A percentile compares a stretch with the other conserved stretches of the same genome.
Evolutionary conservation across 1,284 basidiomycete genomes (phyloP).

Genomic region (Pseudomicrostroma phylloplanum): DNA sequence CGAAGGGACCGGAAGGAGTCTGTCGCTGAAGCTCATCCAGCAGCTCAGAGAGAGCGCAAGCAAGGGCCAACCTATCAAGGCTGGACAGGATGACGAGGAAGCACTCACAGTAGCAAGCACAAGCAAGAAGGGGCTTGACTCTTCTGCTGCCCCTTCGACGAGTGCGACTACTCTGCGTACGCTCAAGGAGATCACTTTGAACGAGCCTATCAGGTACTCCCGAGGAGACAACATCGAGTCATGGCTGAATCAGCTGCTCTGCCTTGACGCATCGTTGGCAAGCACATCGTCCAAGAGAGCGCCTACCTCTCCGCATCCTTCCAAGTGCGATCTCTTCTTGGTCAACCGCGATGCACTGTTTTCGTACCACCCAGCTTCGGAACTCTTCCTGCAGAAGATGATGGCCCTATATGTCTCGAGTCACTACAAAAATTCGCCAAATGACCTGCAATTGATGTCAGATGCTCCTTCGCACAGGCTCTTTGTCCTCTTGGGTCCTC

Average conservation of each 20-base stretch:
- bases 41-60: conserved; percentile 71
- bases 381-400: conserved; percentile 94
- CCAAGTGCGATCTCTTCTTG: conserved; percentile 87
- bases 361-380: conserved; percentile 92
- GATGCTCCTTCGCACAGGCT: conserved; percentile 96
- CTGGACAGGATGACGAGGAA: conserved; percentile 55
- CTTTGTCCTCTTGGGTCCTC: conserved; percentile 82
- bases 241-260: conserved; percentile 87
- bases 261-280: conserved; percentile 80
- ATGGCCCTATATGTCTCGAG: conserved; percentile 95
- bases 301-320: conserved; percentile 67
- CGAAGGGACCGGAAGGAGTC: conserved; percentile 93
- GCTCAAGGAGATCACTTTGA: conserved; percentile 87
- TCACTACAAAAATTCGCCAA: conserved; percentile 99
- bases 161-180: conserved; percentile 59
- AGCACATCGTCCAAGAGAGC: conserved; percentile 62
- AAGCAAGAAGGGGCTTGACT: conserved; percentile 14
- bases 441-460: conserved; percentile 90
- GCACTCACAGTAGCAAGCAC: conserved; percentile 57
- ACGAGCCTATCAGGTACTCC: conserved; percentile 88
- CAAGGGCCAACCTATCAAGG: conserved; percentile 52
- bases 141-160: conserved; percentile 8
- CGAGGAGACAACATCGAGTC: conserved; percentile 82
- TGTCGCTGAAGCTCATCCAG: conserved; percentile 95
- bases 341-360: conserved; percentile 95